Percentiles rank a stretch among this genome's conserved stretches.
Evolutionary conservation across 805 yeast genomes (phyloP).

Genomic region (Yamadazyma tumulicola): DNA sequence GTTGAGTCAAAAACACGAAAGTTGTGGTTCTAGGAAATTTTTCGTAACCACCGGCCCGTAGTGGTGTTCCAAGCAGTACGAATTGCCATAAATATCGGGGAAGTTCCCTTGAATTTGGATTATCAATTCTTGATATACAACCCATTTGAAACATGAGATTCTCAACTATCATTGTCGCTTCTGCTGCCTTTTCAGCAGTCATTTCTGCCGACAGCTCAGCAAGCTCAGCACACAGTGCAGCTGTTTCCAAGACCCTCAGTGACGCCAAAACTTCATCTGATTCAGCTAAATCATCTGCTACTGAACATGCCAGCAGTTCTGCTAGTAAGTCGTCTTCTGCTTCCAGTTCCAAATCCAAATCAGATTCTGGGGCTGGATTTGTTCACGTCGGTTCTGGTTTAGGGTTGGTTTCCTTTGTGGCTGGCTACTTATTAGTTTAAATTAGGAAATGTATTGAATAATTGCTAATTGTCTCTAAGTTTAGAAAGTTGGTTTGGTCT

Average conservation of each 20-base stretch:
- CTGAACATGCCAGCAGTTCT: constrained; percentile 1
- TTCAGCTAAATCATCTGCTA: constrained; percentile 3
- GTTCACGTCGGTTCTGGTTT: constrained; percentile 11
- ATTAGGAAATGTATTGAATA: neutral
- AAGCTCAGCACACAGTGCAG: constrained; percentile 6
- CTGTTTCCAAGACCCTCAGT: constrained; percentile 3
- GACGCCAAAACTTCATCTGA: constrained; percentile 3
- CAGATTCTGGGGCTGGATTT: constrained; percentile 6
- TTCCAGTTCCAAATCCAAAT: neutral
- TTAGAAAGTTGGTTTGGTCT: too few relatives aligned
- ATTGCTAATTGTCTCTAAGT: too few relatives aligned
- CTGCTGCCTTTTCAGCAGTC: constrained; percentile 8
- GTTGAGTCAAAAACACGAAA: too few relatives aligned
- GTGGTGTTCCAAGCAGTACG: too few relatives aligned
- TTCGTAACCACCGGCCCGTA: too few relatives aligned
- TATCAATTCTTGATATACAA: neutral
- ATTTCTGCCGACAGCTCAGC: constrained; percentile 7
- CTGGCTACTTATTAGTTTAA: constrained; percentile 15
- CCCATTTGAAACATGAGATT: constrained; percentile 8
- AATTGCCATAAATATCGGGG: too few relatives aligned
- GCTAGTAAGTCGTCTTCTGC: constrained; percentile 4
- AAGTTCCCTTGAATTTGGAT: neutral
- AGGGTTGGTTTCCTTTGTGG: constrained; percentile 11
- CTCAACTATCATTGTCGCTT: constrained; percentile 10
- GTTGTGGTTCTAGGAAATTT: too few relatives aligned